These are phyloP conservation scores for Cyanodermella asteris DNA, from an alignment of 2,329 filamentous ascomycete species.

Conservation along the genomic window DNA sequence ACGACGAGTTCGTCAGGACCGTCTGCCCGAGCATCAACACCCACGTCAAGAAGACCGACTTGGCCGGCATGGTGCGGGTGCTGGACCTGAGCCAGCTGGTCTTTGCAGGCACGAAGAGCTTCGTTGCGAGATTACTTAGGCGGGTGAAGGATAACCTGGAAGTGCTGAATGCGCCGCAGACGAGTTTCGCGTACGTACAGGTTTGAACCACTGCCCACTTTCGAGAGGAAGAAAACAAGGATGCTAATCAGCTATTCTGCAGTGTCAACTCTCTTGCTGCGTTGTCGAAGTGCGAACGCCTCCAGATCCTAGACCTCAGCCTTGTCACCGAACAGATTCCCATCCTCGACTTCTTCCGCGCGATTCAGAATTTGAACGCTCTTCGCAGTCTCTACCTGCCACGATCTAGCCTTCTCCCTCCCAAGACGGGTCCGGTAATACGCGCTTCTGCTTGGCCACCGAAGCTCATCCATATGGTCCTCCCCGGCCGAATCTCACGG, in stretches of 20 bases:
- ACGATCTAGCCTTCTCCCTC: too few relatives aligned
- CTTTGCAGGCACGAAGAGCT: slow-evolving; percentile 34
- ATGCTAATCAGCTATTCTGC: slow-evolving; percentile 1
- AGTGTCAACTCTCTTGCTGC: slow-evolving; percentile 33
- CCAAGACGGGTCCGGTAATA: too few relatives aligned
- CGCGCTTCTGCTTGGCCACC: too few relatives aligned
- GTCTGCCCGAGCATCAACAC: slow-evolving; percentile 30
- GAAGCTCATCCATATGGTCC: too few relatives aligned
- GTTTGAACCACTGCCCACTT: neutral
- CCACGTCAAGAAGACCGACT: slow-evolving; percentile 23
- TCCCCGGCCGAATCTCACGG: too few relatives aligned
- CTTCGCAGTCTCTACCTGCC: too few relatives aligned
- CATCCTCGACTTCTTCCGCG: too few relatives aligned
- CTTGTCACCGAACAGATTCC: slow-evolving; percentile 23
- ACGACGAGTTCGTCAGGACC: slow-evolving; percentile 30
- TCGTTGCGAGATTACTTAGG: slow-evolving; percentile 33
- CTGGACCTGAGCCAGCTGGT: slow-evolving; percentile 34
- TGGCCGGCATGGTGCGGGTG: slow-evolving; percentile 27
- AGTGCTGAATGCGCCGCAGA: slow-evolving; percentile 34
- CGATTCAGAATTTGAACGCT: too few relatives aligned
- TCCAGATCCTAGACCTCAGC: slow-evolving; percentile 29
- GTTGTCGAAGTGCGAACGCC: slow-evolving; percentile 30
- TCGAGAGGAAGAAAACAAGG: neutral
- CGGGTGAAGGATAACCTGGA: slow-evolving; percentile 29
- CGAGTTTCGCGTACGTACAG: slow-evolving; percentile 28